Evolutionary conservation across 495 filamentous ascomycete species (phyloP), one percentile per base, ranked within the genome.

Genomic region (Clavariopsis aquatica): DNA sequence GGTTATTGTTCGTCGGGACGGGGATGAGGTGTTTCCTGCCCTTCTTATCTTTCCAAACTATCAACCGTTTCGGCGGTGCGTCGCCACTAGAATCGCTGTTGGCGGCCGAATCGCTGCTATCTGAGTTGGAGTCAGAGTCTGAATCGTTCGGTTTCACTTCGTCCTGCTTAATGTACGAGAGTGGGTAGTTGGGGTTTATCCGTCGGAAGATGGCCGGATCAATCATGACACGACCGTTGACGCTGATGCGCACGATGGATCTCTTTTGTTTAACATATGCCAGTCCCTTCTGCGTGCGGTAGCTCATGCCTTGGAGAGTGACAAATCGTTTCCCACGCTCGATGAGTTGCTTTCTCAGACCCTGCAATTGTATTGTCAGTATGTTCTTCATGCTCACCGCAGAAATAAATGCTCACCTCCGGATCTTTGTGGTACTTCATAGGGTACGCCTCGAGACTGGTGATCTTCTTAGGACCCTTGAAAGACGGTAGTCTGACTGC

Each of bases 211-310:
- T 92, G 15, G 86, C 86, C 0, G 92, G 89, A 71, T 97, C 93
- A 38, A 96, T 82, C 93, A 96, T 96, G 64, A 96, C 85, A 51
- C 93, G 86, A 29, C 91, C 89, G 66, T 96, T 95, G 78, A 95
- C 89, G 62, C 92, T 92, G 77, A 96, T 85, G 74, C 94, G 96
- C 75, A 87, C 80, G 26, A 95, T 80, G 49, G 82, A 75, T 63
- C 86, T 84, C 79, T 91, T 91, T 76, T 89, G 91, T 79, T 94
- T 93, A 76, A 84, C 83, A 73, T 90, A 96, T 0, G 89, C 93
- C 80, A 89, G 79, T 23, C 87, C 93, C 56, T 93, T 87, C 75
- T 92, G 89, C 73, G 84, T 88, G 65, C 87, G 88, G 76, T 96
- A 96, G 69, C 93, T 87, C 82, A 93, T 91, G 22, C 93, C 92